These are phyloP conservation scores for Fraxinus sp. DNA, from an alignment of 305 asterid species.

Conservation along the genomic window DNA sequence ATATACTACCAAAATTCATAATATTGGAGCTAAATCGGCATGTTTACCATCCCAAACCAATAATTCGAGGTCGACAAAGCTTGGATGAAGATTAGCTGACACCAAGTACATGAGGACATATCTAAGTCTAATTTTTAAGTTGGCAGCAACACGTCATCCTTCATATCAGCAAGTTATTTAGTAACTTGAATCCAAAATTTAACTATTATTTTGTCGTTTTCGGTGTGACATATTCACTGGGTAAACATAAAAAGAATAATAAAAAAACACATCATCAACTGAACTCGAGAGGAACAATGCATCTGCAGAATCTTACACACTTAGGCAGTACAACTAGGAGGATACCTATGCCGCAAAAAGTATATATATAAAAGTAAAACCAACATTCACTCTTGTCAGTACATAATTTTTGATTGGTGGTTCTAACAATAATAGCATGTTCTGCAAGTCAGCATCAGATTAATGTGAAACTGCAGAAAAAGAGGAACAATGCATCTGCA, in stretches of 20 bases:
- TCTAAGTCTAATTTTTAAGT: not conserved
- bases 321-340: not conserved
- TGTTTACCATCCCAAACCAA: conserved; percentile 6
- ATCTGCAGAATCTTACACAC: not conserved
- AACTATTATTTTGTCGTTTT: not conserved
- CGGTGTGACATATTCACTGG: not conserved
- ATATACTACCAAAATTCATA: conserved; percentile 7
- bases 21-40: not conserved
- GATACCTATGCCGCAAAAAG: not conserved
- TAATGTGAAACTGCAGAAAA: not conserved
- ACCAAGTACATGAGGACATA: not conserved
- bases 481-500: conserved; percentile 3
- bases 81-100: not conserved
- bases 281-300: conserved; percentile 1
- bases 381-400: not conserved
- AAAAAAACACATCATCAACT: not conserved
- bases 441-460: not conserved
- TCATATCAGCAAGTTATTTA: not conserved
- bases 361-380: not conserved
- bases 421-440: not conserved
- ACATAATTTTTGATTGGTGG: not conserved
- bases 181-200: not conserved
- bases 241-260: not conserved
- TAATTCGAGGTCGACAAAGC: not conserved
- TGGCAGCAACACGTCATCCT: not conserved